phyloP scores from a whole-genome alignment of 2,329 filamentous ascomycete genomes.

The Bertia moriformis region DNA sequence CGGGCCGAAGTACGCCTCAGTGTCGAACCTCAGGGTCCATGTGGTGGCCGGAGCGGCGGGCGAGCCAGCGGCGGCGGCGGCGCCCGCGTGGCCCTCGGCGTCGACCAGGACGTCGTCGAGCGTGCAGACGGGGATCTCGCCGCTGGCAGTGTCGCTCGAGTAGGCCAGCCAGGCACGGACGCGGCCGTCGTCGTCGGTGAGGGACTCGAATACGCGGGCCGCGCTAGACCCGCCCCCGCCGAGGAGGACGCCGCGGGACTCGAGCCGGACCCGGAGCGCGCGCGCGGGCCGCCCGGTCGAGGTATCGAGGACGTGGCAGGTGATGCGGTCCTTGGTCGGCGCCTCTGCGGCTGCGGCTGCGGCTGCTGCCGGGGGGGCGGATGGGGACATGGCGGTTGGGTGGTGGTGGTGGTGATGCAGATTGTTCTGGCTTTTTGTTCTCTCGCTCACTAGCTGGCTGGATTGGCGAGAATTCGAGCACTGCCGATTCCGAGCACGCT shows the following conservation, averaged over 20 bases:
- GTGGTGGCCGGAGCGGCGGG: constrained; percentile 10
- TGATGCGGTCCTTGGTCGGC: constrained; percentile 48
- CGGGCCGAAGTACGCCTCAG: constrained; percentile 53
- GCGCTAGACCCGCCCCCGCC: constrained; percentile 12
- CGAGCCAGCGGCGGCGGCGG: constrained; percentile 8
- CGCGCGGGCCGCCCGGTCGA: constrained; percentile 55
- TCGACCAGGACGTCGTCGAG: constrained; percentile 37
- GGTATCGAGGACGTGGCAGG: constrained; percentile 78
- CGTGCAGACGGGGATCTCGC: constrained; percentile 42
- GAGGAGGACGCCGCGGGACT: constrained; percentile 19
- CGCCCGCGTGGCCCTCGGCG: constrained; percentile 6
- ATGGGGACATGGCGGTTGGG: no score
- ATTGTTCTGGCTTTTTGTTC: no score
- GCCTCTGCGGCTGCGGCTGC: no score
- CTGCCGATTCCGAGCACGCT: no score
- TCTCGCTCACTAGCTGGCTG: no score
- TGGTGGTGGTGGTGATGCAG: no score
- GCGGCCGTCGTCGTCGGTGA: constrained; percentile 64
- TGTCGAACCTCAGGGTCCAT: constrained; percentile 63
- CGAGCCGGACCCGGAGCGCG: constrained; percentile 51
- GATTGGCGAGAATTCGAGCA: no score
- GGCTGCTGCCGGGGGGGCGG: no score
- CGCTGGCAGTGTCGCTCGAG: constrained; percentile 30
- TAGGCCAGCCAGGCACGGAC: constrained; percentile 54
- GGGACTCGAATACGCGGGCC: constrained; percentile 41